Percentiles rank a stretch among this genome's conserved stretches.
These are phyloP conservation scores for Vanilla planifolia DNA, from an alignment of 106 monocot genomes.

Conservation along the genomic window DNA sequence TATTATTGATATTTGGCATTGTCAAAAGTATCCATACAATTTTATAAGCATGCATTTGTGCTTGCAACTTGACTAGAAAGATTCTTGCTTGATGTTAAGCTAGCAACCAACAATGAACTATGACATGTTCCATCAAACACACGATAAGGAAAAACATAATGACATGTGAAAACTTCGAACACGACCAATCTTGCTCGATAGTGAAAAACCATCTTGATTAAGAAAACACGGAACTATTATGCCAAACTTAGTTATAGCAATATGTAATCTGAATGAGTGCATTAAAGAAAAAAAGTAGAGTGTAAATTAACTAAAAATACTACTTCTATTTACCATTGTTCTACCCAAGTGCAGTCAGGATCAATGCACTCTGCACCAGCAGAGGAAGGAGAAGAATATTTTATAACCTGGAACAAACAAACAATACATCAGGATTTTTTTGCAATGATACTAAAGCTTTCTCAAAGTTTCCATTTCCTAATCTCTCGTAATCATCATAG, in stretches of 20 bases:
- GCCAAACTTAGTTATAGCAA: not conserved
- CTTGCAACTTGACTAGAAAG: too few relatives aligned
- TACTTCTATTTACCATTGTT: conserved; percentile 21
- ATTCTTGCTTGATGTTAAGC: not conserved
- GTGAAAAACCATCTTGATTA: not conserved
- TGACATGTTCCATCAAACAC: not conserved
- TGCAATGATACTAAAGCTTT: not conserved
- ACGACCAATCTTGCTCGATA: too few relatives aligned
- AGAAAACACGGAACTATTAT: not conserved
- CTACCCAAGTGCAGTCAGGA: conserved; percentile 25
- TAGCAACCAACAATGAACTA: not conserved
- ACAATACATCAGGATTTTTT: not conserved
- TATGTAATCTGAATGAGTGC: not conserved
- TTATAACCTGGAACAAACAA: conserved; percentile 21
- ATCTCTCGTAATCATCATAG: not conserved
- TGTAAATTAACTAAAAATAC: not conserved
- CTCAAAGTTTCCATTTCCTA: not conserved
- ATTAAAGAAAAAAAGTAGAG: not conserved
- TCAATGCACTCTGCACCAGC: conserved; percentile 28
- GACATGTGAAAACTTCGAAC: not conserved
- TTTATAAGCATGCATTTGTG: too few relatives aligned
- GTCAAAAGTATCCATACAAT: too few relatives aligned
- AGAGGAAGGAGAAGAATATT: conserved; percentile 21
- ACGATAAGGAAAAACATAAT: not conserved
- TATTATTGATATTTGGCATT: too few relatives aligned